Evolutionary conservation across 2,329 filamentous ascomycete genomes (phyloP).

Genomic region (Fusarium xylarioides): DNA sequence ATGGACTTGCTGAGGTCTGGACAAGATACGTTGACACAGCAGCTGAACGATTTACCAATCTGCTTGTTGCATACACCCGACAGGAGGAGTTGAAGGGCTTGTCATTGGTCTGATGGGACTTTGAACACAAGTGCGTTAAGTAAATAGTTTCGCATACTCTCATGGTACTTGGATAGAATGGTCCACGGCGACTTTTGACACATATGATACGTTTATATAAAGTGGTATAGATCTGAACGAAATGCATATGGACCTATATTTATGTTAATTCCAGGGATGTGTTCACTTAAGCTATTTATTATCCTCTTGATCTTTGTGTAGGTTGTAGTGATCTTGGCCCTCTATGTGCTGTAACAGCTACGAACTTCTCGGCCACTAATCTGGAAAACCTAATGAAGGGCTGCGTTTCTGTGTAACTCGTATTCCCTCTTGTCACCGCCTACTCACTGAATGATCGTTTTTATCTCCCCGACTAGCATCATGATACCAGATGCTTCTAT

Average conservation of each 20-base stretch:
- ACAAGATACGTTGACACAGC: background rate
- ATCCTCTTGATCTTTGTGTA: background rate
- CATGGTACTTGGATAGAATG: background rate
- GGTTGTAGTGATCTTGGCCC: no score
- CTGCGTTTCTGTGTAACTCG: fast-evolving
- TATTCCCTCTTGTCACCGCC: background rate
- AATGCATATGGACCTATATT: background rate
- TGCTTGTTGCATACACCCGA: background rate
- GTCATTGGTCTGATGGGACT: background rate
- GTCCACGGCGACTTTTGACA: background rate
- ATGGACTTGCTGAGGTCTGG: background rate
- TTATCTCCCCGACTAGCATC: background rate
- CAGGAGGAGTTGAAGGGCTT: background rate
- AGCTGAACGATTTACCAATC: background rate
- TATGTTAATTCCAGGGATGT: fast-evolving
- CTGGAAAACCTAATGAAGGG: background rate
- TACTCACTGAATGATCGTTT: background rate
- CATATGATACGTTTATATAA: background rate
- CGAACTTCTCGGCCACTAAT: no score
- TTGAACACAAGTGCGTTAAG: fast-evolving
- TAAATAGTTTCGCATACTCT: no score
- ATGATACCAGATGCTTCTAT: background rate
- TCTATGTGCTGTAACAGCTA: no score
- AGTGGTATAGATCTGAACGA: background rate
- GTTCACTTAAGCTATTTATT: background rate